phyloP scores from a whole-genome alignment of 2,329 filamentous ascomycete genomes.

The Aciculosporium take region DNA sequence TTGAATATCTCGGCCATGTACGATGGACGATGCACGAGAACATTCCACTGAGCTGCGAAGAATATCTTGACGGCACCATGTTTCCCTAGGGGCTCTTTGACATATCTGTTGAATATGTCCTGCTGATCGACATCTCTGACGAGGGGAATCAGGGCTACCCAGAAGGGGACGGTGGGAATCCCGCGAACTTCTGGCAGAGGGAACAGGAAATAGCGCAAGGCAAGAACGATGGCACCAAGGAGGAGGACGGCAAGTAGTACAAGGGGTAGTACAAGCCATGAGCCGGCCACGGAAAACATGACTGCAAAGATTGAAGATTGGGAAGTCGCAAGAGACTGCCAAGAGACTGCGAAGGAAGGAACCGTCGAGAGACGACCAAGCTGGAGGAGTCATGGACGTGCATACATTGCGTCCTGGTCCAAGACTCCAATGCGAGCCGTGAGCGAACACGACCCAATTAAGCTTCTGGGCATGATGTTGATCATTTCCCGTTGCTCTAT shows the following conservation, averaged over 20 bases:
- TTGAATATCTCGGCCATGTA: slow-evolving; percentile 26
- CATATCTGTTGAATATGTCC: slow-evolving; percentile 24
- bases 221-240: not conserved
- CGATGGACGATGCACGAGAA: slow-evolving; percentile 29
- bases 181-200: slow-evolving; percentile 18
- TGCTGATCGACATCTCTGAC: slow-evolving; percentile 28
- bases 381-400: no score
- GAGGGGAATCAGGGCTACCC: slow-evolving; percentile 26
- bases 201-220: slow-evolving; percentile 7
- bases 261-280: not conserved
- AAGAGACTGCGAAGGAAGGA: no score
- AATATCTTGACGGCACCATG: slow-evolving; percentile 33
- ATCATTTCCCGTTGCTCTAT: not conserved
- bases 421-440: not conserved
- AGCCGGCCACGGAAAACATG: not conserved
- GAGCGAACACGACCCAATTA: not conserved
- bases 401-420: not conserved
- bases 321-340: not conserved
- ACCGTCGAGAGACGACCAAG: no score
- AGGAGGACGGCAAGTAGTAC: not conserved
- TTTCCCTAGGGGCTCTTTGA: slow-evolving; percentile 22
- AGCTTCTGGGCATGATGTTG: not conserved
- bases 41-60: slow-evolving; percentile 33
- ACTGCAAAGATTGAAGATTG: not conserved
- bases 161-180: slow-evolving; percentile 29